Base-by-base conservation (phyloP, 495 filamentous ascomycete genomes). In the Pseudoneurospora amorphoporcata region DNA sequence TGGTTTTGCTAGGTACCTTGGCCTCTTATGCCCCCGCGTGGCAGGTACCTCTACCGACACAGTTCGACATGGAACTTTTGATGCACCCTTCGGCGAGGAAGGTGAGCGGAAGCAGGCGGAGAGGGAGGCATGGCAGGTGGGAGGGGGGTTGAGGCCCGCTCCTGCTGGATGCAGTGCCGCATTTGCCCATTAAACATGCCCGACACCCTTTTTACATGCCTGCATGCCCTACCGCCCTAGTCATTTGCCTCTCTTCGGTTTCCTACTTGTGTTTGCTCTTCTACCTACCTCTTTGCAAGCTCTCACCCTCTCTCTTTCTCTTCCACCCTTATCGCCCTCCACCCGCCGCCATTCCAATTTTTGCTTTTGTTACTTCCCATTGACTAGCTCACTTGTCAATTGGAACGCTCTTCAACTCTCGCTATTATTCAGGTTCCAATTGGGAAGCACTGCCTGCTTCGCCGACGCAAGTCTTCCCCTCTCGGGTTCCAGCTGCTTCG, bases 221-320 rank as follows among this genome's bases (percentile, higher is more conserved):
- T 29, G 47, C 23, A 58, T 58, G 47, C 10, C 19, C 45, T 58
- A 14, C 19, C 47, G 53, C 53, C 53, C 53, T 65, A 16, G 29
- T 6, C 53, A 14, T 17, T 65, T 35, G 53, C 53, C 53, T 65
- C 29, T 65, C 29, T 65, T 65, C 53, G 29, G 53, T 65, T 65
- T 65, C 53, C 53, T 35, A 65, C 29, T 65, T 65, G 14, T 65
- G 53, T 35, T 65, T 65, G 53, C 29, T 65, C 29, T 35, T 17
- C 53, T 32, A 68, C 43, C 53, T 32, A 68, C 43, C 70, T 65
- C 9, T 58, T 71, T 71, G 70, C 70, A 58, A 35, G 39, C 70
- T 73, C 39, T 70, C 23, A 5, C 43, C 41, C 35, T 71, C 43
- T 42, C 35, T 69, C 69, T 65, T 65, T 32, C 58, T 58, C 58